These are phyloP conservation scores for Aspergillus sp. DNA, from an alignment of 2,329 filamentous ascomycete genomes.

Conservation along the genomic window DNA sequence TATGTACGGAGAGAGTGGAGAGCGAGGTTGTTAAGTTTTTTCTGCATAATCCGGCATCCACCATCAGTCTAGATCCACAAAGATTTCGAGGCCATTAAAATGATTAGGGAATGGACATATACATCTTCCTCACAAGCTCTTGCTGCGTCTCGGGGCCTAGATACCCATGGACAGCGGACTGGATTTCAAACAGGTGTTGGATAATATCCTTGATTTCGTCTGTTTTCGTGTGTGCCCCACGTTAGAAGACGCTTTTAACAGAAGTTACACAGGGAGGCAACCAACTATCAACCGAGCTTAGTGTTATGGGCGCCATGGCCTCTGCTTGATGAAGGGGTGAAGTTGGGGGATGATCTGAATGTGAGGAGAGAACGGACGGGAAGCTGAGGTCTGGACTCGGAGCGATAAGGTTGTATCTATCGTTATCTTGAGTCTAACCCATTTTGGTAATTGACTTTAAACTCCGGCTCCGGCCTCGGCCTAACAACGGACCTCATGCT, in stretches of 20 bases:
- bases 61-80: not conserved
- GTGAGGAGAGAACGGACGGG: not conserved
- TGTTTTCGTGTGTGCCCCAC: slow-evolving; percentile 18
- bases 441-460: slow-evolving; percentile 7
- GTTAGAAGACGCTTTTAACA: not conserved
- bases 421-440: slow-evolving; percentile 5
- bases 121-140: slow-evolving; percentile 61
- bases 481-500: no score
- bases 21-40: slow-evolving; percentile 56
- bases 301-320: slow-evolving; percentile 36
- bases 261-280: not conserved
- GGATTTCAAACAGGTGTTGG: slow-evolving; percentile 62
- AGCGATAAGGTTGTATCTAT: not conserved
- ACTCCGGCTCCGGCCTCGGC: not conserved
- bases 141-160: slow-evolving; percentile 57
- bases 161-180: slow-evolving; percentile 59
- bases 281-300: slow-evolving; percentile 38
- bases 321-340: not conserved
- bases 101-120: slow-evolving; percentile 6
- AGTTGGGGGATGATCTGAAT: not conserved
- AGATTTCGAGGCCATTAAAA: not conserved
- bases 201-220: slow-evolving; percentile 61
- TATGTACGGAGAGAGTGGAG: slow-evolving; percentile 48
- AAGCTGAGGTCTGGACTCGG: not conserved
- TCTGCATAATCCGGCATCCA: slow-evolving; percentile 24